These are phyloP conservation scores for Cordyceps cateniannulata DNA, from an alignment of 2,329 filamentous ascomycete genomes.

Conservation along the genomic window DNA sequence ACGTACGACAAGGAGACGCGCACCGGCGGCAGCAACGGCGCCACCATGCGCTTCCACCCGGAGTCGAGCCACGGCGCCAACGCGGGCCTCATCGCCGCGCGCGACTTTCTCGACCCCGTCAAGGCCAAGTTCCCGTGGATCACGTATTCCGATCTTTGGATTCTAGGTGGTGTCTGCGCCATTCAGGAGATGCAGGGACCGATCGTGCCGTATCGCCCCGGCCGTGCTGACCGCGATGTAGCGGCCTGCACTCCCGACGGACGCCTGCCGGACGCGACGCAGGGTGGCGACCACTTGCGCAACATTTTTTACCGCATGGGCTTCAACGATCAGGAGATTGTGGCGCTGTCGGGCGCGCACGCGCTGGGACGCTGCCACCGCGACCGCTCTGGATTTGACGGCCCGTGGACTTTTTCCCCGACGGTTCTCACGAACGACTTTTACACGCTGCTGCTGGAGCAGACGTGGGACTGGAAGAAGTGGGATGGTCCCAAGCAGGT, in stretches of 20 bases:
- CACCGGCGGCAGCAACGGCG: slow-evolving; percentile 92
- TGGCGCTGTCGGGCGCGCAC: slow-evolving; percentile 80
- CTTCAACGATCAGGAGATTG: slow-evolving; percentile 95
- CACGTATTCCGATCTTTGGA: slow-evolving; percentile 94
- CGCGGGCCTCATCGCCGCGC: slow-evolving; percentile 76
- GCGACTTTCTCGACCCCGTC: slow-evolving; percentile 88
- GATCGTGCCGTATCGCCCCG: slow-evolving; percentile 79
- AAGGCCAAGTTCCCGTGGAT: slow-evolving; percentile 93
- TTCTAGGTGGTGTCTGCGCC: slow-evolving; percentile 74
- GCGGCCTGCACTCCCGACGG: slow-evolving; percentile 89
- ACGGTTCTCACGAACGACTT: slow-evolving; percentile 93
- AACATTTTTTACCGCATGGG: slow-evolving; percentile 96
- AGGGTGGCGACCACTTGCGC: slow-evolving; percentile 77
- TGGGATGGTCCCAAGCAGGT: slow-evolving; percentile 78
- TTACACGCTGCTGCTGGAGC: slow-evolving; percentile 77
- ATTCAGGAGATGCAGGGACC: slow-evolving; percentile 96
- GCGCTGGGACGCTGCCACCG: slow-evolving; percentile 85
- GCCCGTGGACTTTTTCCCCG: slow-evolving; percentile 88
- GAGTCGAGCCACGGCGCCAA: slow-evolving; percentile 91
- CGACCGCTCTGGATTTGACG: slow-evolving; percentile 80
- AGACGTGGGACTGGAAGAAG: slow-evolving; percentile 90
- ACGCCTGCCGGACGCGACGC: slow-evolving; percentile 70
- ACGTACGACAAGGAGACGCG: slow-evolving; percentile 84
- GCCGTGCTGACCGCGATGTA: slow-evolving; percentile 72
- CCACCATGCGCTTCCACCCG: slow-evolving; percentile 91